Conservation (phyloP, 164 flowering plant genomes). For the Santalum album region DNA sequence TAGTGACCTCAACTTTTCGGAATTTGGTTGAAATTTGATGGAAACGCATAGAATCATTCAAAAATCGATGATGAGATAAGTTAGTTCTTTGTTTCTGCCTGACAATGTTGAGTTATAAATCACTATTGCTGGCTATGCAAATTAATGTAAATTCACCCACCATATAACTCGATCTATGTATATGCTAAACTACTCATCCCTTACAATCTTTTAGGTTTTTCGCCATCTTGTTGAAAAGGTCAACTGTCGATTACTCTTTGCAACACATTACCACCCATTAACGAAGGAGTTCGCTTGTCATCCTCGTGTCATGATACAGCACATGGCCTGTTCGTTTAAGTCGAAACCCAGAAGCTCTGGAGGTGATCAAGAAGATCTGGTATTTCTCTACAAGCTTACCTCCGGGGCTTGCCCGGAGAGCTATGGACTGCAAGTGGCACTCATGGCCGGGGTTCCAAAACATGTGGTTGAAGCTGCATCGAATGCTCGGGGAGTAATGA, state of each 20-base stretch:
- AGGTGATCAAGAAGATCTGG: slow-evolving; percentile 40
- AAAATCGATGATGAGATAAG: no score
- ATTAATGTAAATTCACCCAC: no score
- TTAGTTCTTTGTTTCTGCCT: no score
- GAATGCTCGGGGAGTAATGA: slow-evolving; percentile 52
- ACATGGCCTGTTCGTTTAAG: slow-evolving; percentile 76
- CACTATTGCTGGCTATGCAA: no score
- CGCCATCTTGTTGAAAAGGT: slow-evolving; percentile 90
- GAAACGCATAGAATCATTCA: no score
- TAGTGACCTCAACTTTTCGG: no score
- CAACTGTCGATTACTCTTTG: slow-evolving; percentile 82
- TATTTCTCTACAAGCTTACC: slow-evolving; percentile 71
- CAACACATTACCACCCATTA: slow-evolving; percentile 92
- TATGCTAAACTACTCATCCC: neutral
- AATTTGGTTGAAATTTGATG: no score
- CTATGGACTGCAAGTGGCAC: slow-evolving; percentile 87
- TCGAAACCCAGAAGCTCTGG: slow-evolving; percentile 17
- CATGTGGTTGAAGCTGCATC: slow-evolving; percentile 64
- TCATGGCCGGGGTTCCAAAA: slow-evolving; percentile 81
- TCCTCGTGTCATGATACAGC: slow-evolving; percentile 75
- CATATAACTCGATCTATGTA: neutral
- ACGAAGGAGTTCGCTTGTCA: slow-evolving; percentile 90
- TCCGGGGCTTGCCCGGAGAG: slow-evolving; percentile 94
- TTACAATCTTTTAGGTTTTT: slow-evolving; percentile 46
- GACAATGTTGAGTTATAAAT: no score